Evolutionary conservation across 805 yeast genomes (phyloP).

Genomic region (Metschnikowia picachoensis): DNA sequence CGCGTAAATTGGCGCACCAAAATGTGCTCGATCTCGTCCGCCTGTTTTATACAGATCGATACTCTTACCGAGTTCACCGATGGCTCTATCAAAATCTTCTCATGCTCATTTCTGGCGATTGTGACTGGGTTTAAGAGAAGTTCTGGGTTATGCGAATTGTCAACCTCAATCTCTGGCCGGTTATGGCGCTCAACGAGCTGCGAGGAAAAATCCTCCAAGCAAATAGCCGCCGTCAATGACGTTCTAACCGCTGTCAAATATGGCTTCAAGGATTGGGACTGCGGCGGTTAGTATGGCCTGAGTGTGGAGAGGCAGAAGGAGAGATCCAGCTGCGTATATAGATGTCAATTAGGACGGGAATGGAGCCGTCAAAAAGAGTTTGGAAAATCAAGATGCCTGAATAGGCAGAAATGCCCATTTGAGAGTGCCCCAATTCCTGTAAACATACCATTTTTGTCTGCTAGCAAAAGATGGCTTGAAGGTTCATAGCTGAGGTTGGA

Average conservation of each 20-base stretch:
- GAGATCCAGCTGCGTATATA: no score
- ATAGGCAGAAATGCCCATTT: no score
- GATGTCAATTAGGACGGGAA: no score
- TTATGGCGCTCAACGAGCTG: constrained; percentile 96
- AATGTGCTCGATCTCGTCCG: constrained; percentile 94
- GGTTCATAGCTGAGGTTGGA: constrained; percentile 6
- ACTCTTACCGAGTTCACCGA: constrained; percentile 90
- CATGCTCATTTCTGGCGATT: constrained; percentile 90
- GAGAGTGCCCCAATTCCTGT: neutral
- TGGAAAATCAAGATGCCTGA: no score
- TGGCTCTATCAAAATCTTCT: constrained; percentile 87
- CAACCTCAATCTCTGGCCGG: constrained; percentile 91
- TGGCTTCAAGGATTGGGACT: constrained; percentile 97
- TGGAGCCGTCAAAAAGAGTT: no score
- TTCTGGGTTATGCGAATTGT: constrained; percentile 67
- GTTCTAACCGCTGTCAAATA: constrained; percentile 90
- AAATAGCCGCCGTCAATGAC: constrained; percentile 88
- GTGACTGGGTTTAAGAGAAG: constrained; percentile 84
- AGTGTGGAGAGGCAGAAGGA: no score
- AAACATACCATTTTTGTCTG: constrained; percentile 6
- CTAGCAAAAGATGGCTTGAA: neutral
- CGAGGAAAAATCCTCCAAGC: constrained; percentile 90
- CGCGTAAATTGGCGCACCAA: constrained; percentile 92
- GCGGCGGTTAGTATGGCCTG: constrained; percentile 12
- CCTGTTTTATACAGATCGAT: constrained; percentile 90